Base-by-base conservation (phyloP, 331 rosid species). In the Quercus phellos region DNA sequence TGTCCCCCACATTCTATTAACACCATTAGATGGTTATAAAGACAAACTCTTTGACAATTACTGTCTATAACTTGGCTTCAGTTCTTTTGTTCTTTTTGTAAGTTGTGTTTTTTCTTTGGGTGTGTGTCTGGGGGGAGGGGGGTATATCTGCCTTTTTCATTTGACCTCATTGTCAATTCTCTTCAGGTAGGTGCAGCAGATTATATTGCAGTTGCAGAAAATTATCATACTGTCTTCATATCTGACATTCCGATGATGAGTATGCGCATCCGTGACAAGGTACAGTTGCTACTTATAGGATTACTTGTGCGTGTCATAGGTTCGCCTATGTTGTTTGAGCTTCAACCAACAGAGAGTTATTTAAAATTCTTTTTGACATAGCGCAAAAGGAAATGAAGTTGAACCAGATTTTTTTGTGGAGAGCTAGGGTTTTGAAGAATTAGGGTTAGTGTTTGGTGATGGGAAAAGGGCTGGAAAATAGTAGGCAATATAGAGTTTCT, bases 181-280 rank as follows among this genome's bases (percentile, higher is more conserved):
- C 78, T 82, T 71, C 89, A 94, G 98, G 85, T 94, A 83, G 97
- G 98, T 67, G 98, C 98, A 76, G 98, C 98, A 38, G 98, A 94
- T 78, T 94, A 94, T 83, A 94, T 94, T 87, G 98, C 98, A 54
- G 90, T 94, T 10, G 98, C 98, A 29, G 93, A 92, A 80, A 92
- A 89, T 83, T 92, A 82, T 82, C 98, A 94, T 81, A 94, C 97
- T 21, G 86, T 94, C 71, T 92, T 94, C 88, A 85, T 94, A 82
- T 89, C 92, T 75, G 86, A 85, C 83, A 92, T 94, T 80, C 98
- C 98, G 69, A 54, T 75, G 70, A 94, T 94, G 98, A 94, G 98
- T 72, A 92, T 94, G 97, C 93, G 92, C 66, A 90, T 89, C 59
- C 84, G 98, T 56, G 98, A 94, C 88, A 89, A 90, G 98, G 98